Conservation (phyloP, 345 rosid genomes). For the Nasturtium officinale region DNA sequence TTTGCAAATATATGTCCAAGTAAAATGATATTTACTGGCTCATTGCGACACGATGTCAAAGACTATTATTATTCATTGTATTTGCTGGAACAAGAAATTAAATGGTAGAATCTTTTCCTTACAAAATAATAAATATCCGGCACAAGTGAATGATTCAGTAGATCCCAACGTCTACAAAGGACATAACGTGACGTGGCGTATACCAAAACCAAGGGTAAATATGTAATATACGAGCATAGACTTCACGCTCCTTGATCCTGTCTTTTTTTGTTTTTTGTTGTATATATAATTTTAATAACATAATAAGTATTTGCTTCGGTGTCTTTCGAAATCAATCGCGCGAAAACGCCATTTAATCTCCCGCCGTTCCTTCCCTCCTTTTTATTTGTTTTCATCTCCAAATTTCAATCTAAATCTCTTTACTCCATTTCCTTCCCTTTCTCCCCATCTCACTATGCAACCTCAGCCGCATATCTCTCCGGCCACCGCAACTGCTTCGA, state of each 20-base stretch:
- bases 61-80: not conserved
- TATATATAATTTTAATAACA: not conserved
- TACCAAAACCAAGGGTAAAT: slow-evolving; percentile 38
- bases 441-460: slow-evolving; percentile 40
- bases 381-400: not conserved
- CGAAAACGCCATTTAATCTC: slow-evolving; percentile 61
- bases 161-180: slow-evolving; percentile 38
- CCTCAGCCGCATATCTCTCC: slow-evolving; percentile 59
- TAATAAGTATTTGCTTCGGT: not conserved
- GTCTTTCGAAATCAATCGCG: slow-evolving; percentile 56
- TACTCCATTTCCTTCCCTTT: slow-evolving; percentile 4
- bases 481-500: slow-evolving; percentile 50
- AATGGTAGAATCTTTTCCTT: slow-evolving; percentile 22
- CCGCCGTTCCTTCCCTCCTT: slow-evolving; percentile 60
- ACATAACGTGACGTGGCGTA: slow-evolving; percentile 30
- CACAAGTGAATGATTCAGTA: slow-evolving; percentile 7
- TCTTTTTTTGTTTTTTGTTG: too few species aligned
- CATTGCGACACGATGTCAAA: slow-evolving; percentile 21
- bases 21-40: slow-evolving; percentile 17
- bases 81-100: not conserved
- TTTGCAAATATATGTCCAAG: not conserved
- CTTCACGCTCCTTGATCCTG: slow-evolving; percentile 37
- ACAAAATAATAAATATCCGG: not conserved
- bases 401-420: slow-evolving; percentile 2
- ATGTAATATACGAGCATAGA: slow-evolving; percentile 29